Evolutionary conservation across 2,329 filamentous ascomycete genomes (phyloP).

Genomic region (Rutstroemia sp.): DNA sequence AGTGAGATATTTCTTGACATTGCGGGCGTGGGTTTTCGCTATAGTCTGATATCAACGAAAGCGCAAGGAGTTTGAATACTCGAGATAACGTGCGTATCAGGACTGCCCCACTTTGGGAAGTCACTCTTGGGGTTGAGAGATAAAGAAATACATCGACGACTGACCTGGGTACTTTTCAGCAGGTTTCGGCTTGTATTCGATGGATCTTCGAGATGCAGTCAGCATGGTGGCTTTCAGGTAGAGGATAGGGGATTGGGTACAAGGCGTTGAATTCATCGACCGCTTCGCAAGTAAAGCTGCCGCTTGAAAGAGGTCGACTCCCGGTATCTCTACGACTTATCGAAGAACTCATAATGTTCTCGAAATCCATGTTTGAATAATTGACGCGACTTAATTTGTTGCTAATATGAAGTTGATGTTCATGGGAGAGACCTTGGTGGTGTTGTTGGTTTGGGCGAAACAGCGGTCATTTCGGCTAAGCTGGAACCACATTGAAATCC

Average conservation of each 20-base stretch:
- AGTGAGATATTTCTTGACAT: constrained; percentile 36
- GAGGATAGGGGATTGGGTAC: background rate
- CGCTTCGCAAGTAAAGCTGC: constrained; percentile 5
- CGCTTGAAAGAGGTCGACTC: background rate
- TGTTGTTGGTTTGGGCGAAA: no score
- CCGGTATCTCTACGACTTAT: background rate
- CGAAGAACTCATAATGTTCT: background rate
- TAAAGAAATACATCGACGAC: background rate
- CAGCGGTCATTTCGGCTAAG: no score
- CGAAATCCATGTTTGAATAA: background rate
- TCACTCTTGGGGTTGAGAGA: background rate
- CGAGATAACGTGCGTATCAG: background rate
- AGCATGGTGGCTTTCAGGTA: background rate
- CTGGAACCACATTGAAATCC: no score
- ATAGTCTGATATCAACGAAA: background rate
- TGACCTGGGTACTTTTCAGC: constrained; percentile 21
- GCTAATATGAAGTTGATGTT: background rate
- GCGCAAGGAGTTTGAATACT: background rate
- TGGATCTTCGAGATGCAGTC: background rate
- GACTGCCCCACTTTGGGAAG: background rate
- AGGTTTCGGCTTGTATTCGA: constrained; percentile 12
- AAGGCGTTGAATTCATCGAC: constrained; percentile 18
- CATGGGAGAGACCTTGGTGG: no score
- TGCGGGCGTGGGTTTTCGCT: constrained; percentile 44
- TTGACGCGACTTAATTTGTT: background rate